Percentiles rank a stretch among this genome's conserved stretches.
phyloP scores from a whole-genome alignment of 768 basidiomycete species.

The Tulasnella sp. region DNA sequence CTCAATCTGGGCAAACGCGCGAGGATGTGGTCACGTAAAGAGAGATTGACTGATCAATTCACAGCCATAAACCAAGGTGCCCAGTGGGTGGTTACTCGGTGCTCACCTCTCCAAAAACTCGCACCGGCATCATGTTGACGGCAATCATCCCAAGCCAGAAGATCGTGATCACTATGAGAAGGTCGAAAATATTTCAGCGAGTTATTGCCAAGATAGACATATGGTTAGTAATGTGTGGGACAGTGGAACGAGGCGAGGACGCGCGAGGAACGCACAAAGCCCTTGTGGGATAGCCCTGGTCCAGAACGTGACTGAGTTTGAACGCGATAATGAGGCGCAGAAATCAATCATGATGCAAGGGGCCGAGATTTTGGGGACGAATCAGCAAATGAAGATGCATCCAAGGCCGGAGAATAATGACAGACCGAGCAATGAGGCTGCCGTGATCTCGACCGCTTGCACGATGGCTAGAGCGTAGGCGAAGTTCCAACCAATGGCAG shows the following conservation, averaged over 20 bases:
- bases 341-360: neutral
- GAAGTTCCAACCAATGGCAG: conserved; percentile 23
- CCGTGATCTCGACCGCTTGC: conserved; percentile 25
- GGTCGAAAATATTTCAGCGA: neutral
- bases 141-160: conserved; percentile 18
- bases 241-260: neutral
- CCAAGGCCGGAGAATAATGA: neutral
- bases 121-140: conserved; percentile 20
- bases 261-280: conserved; percentile 2
- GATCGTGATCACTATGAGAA: conserved; percentile 19
- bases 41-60: neutral
- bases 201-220: neutral
- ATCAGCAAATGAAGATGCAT: neutral
- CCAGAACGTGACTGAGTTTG: conserved; percentile 15
- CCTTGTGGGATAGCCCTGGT: conserved; percentile 12
- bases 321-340: neutral
- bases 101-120: conserved; percentile 19
- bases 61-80: neutral
- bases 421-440: conserved; percentile 22
- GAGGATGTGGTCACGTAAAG: conserved; percentile 8
- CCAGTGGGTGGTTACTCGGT: neutral
- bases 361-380: neutral
- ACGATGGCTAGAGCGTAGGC: conserved; percentile 23
- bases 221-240: conserved; percentile 12
- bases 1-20: conserved; percentile 22